These are phyloP conservation scores for Helianthus tuberosus DNA, from an alignment of 129 eudicot species.

Conservation along the genomic window DNA sequence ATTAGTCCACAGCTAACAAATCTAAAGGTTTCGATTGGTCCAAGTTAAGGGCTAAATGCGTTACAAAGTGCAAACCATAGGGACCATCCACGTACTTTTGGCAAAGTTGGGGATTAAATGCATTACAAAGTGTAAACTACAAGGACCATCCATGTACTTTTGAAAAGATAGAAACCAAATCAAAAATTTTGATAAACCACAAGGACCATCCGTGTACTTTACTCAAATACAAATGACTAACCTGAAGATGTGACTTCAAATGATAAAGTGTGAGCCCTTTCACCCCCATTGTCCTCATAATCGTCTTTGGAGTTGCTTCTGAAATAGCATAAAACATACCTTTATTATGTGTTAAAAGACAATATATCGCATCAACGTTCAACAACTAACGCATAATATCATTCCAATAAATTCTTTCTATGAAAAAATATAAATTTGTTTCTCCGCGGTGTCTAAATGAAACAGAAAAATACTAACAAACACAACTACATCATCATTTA, in stretches of 20 bases:
- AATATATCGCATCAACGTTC: constrained; percentile 2
- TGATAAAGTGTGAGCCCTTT: constrained; percentile 90
- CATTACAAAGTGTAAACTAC: background rate
- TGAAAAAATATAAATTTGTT: background rate
- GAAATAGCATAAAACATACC: constrained; percentile 21
- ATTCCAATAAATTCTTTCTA: background rate
- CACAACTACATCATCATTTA: constrained; percentile 4
- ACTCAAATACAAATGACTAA: constrained; percentile 14
- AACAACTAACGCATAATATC: background rate
- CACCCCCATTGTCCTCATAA: constrained; percentile 88
- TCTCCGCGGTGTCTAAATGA: background rate
- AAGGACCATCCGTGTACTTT: no score
- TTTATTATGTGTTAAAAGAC: background rate
- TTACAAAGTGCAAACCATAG: no score
- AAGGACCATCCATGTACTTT: no score
- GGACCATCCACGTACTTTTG: no score
- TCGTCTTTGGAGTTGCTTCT: constrained; percentile 93
- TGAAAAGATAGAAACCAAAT: no score
- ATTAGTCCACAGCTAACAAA: no score
- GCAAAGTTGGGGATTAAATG: background rate
- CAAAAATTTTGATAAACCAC: no score
- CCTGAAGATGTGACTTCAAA: constrained; percentile 95
- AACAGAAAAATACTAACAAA: background rate
- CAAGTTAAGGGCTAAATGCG: no score
- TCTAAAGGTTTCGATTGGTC: no score